These are phyloP conservation scores for Fusarium siculi DNA, from an alignment of 2,329 filamentous ascomycete genomes.

Conservation along the genomic window DNA sequence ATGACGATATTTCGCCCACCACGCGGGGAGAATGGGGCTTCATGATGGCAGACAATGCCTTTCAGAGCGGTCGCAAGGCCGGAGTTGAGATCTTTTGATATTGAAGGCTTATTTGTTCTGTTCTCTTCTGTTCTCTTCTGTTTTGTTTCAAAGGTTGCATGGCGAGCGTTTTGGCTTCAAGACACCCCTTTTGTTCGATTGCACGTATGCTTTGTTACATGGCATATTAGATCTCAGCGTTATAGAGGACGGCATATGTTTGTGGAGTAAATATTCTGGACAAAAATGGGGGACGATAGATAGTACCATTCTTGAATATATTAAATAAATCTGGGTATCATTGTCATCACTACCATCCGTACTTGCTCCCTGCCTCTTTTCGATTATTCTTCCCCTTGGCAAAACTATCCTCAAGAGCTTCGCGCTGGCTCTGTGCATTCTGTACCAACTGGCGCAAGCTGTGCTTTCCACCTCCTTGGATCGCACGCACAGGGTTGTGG, in stretches of 20 bases:
- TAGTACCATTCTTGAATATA: slow-evolving; percentile 17
- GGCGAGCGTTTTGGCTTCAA: slow-evolving; percentile 21
- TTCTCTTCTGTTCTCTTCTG: neutral
- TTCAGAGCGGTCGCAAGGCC: slow-evolving; percentile 57
- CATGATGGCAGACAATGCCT: slow-evolving; percentile 62
- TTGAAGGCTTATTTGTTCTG: neutral
- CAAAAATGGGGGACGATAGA: slow-evolving; percentile 2
- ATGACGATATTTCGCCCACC: slow-evolving; percentile 71
- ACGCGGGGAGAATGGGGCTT: slow-evolving; percentile 73
- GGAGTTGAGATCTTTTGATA: slow-evolving; percentile 55
- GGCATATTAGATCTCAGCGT: slow-evolving; percentile 9
- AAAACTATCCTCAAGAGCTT: slow-evolving; percentile 92
- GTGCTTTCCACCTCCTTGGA: slow-evolving; percentile 81
- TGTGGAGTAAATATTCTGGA: neutral
- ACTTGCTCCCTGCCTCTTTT: slow-evolving; percentile 82
- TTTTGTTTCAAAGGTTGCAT: neutral
- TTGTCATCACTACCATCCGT: slow-evolving; percentile 74
- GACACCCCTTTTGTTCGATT: slow-evolving; percentile 16
- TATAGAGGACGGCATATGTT: slow-evolving; percentile 23
- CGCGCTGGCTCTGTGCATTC: slow-evolving; percentile 82
- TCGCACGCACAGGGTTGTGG: slow-evolving; percentile 87
- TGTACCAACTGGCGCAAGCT: slow-evolving; percentile 88
- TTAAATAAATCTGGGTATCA: slow-evolving; percentile 39
- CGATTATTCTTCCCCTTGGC: slow-evolving; percentile 82
- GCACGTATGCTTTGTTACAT: slow-evolving; percentile 8